phyloP scores from a whole-genome alignment of 805 yeast genomes.

The Lipomyces yamadae region DNA sequence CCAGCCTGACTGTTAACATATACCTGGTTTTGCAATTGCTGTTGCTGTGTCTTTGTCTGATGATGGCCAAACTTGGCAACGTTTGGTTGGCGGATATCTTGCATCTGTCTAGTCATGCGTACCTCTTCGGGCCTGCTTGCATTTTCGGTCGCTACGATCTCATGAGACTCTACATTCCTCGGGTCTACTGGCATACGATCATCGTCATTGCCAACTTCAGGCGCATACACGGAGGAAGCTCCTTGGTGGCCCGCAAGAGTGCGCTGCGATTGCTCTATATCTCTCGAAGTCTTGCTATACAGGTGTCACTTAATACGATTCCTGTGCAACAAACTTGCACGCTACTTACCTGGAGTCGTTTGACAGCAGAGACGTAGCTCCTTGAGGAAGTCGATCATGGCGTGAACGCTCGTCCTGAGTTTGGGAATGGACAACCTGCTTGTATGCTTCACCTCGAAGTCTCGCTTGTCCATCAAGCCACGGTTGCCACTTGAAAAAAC shows the following conservation, averaged over 20 bases:
- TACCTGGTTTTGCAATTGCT: neutral
- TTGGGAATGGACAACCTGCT: slow-evolving; percentile 4
- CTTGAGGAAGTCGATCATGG: neutral
- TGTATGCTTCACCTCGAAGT: neutral
- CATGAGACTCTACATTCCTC: neutral
- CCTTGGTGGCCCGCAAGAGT: neutral
- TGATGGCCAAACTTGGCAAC: neutral
- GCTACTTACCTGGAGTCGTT: neutral
- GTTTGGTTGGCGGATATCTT: neutral
- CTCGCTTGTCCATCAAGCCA: neutral
- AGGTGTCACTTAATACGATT: neutral
- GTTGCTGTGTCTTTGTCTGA: slow-evolving; percentile 9
- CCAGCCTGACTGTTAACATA: neutral
- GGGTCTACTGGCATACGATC: neutral
- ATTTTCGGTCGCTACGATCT: neutral
- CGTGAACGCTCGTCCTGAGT: neutral
- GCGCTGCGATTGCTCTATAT: neutral
- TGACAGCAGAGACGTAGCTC: neutral
- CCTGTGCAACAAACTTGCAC: neutral
- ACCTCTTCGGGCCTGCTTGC: slow-evolving; percentile 1
- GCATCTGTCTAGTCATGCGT: neutral
- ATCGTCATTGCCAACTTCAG: too few relatives aligned
- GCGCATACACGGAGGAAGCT: neutral
- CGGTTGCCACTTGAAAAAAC: neutral
- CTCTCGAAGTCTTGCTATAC: neutral